Evolutionary conservation across 805 yeast genomes (phyloP), one percentile per base, ranked within the genome.

Genomic region (Pichia deserticola): DNA sequence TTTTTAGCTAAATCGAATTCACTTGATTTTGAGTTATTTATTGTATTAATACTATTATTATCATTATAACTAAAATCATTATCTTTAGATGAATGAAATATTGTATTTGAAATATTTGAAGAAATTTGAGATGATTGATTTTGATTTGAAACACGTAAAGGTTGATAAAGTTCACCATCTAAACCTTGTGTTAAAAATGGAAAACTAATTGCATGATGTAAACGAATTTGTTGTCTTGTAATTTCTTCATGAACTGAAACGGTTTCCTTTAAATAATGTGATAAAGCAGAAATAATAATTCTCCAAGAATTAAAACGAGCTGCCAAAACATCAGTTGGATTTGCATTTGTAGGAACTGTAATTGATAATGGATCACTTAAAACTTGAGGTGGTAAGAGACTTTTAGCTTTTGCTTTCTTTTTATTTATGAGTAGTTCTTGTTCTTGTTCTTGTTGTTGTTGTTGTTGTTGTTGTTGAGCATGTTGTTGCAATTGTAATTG

Each of bases 211-310:
- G 95, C 89, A 63, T 88, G 90, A 52, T 88, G 86, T 42, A 89
- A 74, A 45, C 96, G 72, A 45, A 83, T 68, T 57, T 88, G 93
- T 60, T 88, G 95, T 51, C 96, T 79, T 36, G 86, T 82, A 15
- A 88, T 77, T 62, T 90, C 96, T 65, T 90, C 97, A 63, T 89
- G 93, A 50, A 87, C 90, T 12, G 86, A 77, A 9, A 88, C 89
- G 38, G 81, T 82, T 60, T 89, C 96, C 53, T 77, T 78, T 54
- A 92, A 72, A 61, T 92, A 92, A 43, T 76, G 78, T 25, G 87
- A 75, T 49, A 92, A 68, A 36, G 92, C 84, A 53, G 82, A 80
- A 50, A 89, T 81, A 49, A 90, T 79, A 39, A 78, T 75, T 51
- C 96, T 74, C 97, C 97, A 92, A 3, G 95, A 84, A 45, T 82